These are phyloP conservation scores for Exidia glandulosa DNA, from an alignment of 768 basidiomycete genomes.

Conservation along the genomic window DNA sequence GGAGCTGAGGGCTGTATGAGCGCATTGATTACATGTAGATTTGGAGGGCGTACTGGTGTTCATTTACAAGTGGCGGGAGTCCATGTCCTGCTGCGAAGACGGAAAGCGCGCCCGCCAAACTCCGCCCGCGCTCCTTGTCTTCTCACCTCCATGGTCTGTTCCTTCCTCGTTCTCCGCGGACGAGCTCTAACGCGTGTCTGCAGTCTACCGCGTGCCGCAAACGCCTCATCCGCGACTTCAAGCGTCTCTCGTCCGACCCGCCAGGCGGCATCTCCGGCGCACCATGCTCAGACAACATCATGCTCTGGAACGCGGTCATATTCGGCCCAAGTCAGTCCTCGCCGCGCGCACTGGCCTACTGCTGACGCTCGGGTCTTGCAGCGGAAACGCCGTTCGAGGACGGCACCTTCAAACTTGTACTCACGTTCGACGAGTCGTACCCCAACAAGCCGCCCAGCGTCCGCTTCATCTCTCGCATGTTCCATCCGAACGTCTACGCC, in stretches of 20 bases:
- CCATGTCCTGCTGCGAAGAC: neutral
- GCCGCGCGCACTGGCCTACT: neutral
- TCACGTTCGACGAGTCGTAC: conserved; percentile 95
- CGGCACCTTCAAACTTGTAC: conserved; percentile 92
- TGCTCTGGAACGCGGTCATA: conserved; percentile 99
- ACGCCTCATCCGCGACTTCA: conserved; percentile 96
- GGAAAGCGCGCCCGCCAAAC: neutral
- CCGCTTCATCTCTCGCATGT: conserved; percentile 95
- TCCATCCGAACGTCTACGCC: conserved; percentile 98
- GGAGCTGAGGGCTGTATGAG: too few relatives aligned
- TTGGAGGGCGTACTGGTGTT: neutral
- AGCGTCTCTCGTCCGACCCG: conserved; percentile 86
- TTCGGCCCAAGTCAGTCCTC: conserved; percentile 80
- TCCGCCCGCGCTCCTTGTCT: neutral
- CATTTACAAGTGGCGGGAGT: neutral
- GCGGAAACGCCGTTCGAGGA: conserved; percentile 99
- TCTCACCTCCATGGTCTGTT: neutral
- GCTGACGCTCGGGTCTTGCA: conserved; percentile 22
- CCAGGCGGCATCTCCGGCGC: conserved; percentile 95
- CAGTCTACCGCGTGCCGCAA: conserved; percentile 91
- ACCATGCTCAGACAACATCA: conserved; percentile 96
- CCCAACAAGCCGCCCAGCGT: conserved; percentile 98
- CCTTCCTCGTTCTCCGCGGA: neutral
- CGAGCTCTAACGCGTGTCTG: neutral
- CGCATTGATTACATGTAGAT: too few relatives aligned